phyloP scores from a whole-genome alignment of 176 grass and related monocot genomes.

The Coix lacrymajobi region DNA sequence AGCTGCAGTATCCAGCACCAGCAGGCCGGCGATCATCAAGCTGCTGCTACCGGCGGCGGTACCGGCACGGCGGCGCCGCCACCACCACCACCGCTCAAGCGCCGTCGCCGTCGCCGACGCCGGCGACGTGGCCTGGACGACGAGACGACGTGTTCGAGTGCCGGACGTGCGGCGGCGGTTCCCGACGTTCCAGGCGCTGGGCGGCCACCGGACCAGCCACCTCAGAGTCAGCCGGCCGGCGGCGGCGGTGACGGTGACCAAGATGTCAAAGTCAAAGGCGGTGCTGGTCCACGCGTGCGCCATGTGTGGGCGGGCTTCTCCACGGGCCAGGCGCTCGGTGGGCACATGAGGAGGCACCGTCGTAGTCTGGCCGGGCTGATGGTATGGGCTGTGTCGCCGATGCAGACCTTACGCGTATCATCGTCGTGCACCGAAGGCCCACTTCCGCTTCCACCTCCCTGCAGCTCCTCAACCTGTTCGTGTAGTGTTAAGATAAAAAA shows the following conservation, averaged over 20 bases:
- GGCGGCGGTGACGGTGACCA: no score
- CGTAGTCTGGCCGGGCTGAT: no score
- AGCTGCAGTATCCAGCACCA: no score
- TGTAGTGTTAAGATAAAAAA: no score
- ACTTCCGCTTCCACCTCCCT: no score
- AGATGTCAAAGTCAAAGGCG: not conserved
- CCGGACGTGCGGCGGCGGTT: conserved; percentile 48
- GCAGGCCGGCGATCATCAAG: no score
- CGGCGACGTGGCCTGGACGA: not conserved
- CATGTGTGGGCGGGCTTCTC: not conserved
- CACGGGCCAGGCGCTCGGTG: not conserved
- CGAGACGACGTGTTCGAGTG: conserved; percentile 6
- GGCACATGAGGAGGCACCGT: not conserved
- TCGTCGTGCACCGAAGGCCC: not conserved
- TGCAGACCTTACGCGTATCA: no score
- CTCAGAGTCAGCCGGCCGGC: not conserved
- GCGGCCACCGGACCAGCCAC: conserved; percentile 75
- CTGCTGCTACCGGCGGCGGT: no score
- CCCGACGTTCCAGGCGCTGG: conserved; percentile 63
- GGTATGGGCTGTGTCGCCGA: no score
- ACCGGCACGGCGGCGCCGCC: no score
- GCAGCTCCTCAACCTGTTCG: no score
- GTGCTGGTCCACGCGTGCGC: not conserved
- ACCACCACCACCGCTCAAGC: no score
- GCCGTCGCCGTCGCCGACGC: not conserved